Percentiles rank a stretch among this genome's conserved stretches.
Evolutionary conservation across 805 yeast species (phyloP).

Genomic region (Kodamaea hsintzibuensis): DNA sequence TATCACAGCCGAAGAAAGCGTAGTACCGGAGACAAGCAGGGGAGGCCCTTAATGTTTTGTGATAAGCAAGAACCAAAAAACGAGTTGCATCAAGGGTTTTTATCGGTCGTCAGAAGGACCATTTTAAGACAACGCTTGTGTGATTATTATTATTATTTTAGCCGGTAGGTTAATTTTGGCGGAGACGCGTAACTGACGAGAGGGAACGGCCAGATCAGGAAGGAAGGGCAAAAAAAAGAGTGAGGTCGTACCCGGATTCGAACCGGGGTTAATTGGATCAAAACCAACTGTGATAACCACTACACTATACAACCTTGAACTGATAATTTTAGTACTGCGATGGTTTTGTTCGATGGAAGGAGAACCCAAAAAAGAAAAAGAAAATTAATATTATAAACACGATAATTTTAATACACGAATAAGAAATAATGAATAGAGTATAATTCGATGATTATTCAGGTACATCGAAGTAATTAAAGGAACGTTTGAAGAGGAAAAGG

Average conservation of each 20-base stretch:
- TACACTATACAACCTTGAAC: slow-evolving; percentile 58
- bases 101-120: background rate
- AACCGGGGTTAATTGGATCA: slow-evolving; percentile 83
- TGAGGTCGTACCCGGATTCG: slow-evolving; percentile 82
- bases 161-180: background rate
- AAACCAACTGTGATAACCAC: slow-evolving; percentile 82
- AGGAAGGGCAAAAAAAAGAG: background rate
- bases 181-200: background rate
- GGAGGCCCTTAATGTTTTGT: background rate
- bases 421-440: background rate
- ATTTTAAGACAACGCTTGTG: background rate
- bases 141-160: background rate
- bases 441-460: background rate
- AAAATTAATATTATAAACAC: background rate
- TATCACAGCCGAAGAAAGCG: background rate
- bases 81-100: background rate
- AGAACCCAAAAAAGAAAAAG: background rate
- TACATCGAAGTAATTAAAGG: background rate
- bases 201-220: background rate
- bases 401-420: too few species aligned
- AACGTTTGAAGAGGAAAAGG: background rate
- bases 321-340: background rate
- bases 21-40: background rate
- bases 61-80: background rate
- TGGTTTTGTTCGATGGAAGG: too few species aligned